These are phyloP conservation scores for Beauveria pseudobassiana DNA, from an alignment of 2,329 filamentous ascomycete genomes.

Conservation along the genomic window DNA sequence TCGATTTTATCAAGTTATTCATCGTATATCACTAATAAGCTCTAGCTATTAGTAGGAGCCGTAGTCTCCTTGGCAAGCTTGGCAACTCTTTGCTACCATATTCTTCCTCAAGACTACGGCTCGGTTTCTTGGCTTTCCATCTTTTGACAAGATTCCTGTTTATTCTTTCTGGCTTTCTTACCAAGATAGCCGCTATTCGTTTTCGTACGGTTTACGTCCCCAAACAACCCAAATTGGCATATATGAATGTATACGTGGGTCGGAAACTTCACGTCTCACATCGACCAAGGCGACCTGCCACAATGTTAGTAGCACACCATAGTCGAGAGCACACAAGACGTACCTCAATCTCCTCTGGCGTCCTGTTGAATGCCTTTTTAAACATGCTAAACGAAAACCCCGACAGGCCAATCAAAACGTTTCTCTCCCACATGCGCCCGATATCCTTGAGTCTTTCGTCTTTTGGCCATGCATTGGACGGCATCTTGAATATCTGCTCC, in stretches of 20 bases:
- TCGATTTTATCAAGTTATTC: no score
- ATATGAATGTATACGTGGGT: constrained; percentile 41
- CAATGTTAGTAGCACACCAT: constrained; percentile 8
- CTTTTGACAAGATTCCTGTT: no score
- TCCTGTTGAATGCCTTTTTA: constrained; percentile 32
- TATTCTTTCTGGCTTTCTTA: background rate
- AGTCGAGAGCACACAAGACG: constrained; percentile 12
- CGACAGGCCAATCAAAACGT: constrained; percentile 35
- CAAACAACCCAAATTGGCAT: constrained; percentile 42
- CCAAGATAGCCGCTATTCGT: constrained; percentile 18
- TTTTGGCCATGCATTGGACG: constrained; percentile 47
- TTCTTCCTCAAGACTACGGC: no score
- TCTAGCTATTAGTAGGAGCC: no score
- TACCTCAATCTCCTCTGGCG: constrained; percentile 42
- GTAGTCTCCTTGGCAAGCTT: no score
- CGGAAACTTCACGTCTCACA: constrained; percentile 39
- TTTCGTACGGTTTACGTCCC: constrained; percentile 40
- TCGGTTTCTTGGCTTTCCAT: no score
- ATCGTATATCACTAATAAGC: no score
- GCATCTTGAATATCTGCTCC: constrained; percentile 45
- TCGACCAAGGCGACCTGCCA: constrained; percentile 39
- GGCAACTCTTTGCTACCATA: background rate
- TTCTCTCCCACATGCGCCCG: constrained; percentile 38
- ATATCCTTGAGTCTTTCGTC: constrained; percentile 35
- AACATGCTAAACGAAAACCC: constrained; percentile 36